phyloP scores from a whole-genome alignment of 2,329 filamentous ascomycete genomes.

The Fusarium pseudonygamai region DNA sequence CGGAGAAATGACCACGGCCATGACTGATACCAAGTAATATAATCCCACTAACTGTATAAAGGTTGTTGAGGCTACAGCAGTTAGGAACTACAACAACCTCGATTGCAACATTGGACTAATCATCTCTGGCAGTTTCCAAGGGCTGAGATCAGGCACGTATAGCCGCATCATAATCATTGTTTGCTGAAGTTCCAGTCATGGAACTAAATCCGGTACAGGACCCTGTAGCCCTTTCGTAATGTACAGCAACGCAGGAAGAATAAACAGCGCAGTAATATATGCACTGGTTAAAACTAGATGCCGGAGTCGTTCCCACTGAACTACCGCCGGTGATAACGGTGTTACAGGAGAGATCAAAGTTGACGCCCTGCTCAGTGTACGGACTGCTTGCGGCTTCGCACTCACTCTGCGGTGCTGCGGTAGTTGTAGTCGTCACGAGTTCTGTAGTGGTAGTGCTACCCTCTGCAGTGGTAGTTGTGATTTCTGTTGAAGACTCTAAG shows the following conservation, averaged over 20 bases:
- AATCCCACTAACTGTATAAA: not conserved
- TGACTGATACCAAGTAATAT: not conserved
- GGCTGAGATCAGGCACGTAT: not conserved
- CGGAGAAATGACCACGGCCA: not conserved
- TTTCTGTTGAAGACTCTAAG: too few relatives aligned
- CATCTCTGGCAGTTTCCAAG: accelerated
- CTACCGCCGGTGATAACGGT: not conserved
- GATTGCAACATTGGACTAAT: not conserved
- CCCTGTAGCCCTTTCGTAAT: not conserved
- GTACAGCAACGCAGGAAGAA: not conserved
- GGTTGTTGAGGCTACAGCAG: not conserved
- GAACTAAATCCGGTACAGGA: not conserved
- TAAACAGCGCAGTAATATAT: not conserved
- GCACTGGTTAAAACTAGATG: not conserved
- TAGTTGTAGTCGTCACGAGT: not conserved
- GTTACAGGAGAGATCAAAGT: not conserved
- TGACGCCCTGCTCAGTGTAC: not conserved
- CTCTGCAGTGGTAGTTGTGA: not conserved
- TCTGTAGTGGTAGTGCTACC: not conserved
- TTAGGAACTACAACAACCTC: not conserved
- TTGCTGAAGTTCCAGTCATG: not conserved
- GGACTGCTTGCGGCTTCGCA: not conserved
- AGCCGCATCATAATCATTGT: not conserved
- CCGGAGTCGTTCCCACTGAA: not conserved
- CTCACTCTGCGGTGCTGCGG: not conserved